phyloP scores from a whole-genome alignment of 495 filamentous ascomycete genomes.

The Talaromyces proteolyticus region DNA sequence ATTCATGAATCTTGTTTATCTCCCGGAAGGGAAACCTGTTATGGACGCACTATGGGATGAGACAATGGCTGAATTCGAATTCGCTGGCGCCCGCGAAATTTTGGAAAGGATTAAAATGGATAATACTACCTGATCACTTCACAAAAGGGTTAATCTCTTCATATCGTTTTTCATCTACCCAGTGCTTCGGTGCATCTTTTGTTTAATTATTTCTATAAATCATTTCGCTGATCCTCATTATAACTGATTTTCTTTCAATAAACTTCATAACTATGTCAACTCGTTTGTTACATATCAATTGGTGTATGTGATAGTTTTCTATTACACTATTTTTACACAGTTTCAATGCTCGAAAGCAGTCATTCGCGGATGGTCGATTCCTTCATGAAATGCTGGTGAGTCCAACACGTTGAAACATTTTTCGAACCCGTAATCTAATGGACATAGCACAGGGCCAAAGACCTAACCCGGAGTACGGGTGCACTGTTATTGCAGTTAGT shows the following conservation, averaged over 20 bases:
- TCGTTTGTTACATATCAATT: too few species aligned
- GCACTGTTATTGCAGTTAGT: slow-evolving; percentile 24
- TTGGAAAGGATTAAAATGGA: slow-evolving; percentile 6
- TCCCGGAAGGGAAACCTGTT: slow-evolving; percentile 25
- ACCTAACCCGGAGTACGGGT: slow-evolving; percentile 24
- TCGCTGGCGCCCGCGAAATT: slow-evolving; percentile 27
- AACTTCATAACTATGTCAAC: too few species aligned
- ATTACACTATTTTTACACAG: too few species aligned
- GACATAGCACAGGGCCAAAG: slow-evolving; percentile 17
- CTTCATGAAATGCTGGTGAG: slow-evolving; percentile 30
- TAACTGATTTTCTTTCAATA: too few species aligned
- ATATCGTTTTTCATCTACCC: too few species aligned
- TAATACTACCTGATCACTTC: neutral
- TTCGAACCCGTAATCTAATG: neutral
- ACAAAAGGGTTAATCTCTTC: too few species aligned
- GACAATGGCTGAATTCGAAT: slow-evolving; percentile 34
- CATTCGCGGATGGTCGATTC: slow-evolving; percentile 26
- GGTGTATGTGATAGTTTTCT: too few species aligned
- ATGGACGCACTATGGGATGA: slow-evolving; percentile 35
- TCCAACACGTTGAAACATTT: neutral
- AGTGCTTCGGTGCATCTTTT: too few species aligned
- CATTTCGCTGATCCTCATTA: too few species aligned
- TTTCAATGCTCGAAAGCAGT: too few species aligned
- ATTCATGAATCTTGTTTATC: slow-evolving; percentile 21
- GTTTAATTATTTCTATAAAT: too few species aligned